Percentiles rank a stretch among this genome's conserved stretches.
Conservation (phyloP, 1,284 basidiomycete genomes). For the Cutaneotrichosporon sp. region DNA sequence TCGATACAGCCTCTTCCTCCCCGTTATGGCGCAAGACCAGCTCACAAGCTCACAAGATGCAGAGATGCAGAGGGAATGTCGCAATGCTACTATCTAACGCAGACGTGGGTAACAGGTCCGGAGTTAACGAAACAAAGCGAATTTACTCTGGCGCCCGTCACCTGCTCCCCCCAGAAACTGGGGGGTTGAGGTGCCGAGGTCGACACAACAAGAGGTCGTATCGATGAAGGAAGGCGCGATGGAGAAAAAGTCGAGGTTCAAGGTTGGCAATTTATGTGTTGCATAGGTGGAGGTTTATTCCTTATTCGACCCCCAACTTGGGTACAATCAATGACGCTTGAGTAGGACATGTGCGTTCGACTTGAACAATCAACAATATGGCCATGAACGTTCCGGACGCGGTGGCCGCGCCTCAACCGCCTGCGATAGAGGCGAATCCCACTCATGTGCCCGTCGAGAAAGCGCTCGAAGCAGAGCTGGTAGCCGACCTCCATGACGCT, state of each 20-base stretch:
- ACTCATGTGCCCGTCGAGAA: background rate
- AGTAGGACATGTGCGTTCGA: background rate
- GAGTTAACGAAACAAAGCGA: constrained; percentile 3
- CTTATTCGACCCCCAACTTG: background rate
- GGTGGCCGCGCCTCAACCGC: too few species aligned
- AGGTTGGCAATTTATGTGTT: background rate
- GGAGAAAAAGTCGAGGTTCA: background rate
- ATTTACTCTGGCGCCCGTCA: background rate
- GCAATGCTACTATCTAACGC: constrained; percentile 1
- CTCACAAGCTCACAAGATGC: background rate
- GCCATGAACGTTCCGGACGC: background rate
- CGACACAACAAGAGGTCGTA: background rate
- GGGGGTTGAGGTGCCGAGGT: background rate
- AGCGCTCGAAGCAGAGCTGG: constrained; percentile 1
- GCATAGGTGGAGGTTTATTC: background rate
- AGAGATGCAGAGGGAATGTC: background rate
- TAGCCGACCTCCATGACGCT: constrained; percentile 23
- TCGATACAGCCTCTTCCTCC: background rate
- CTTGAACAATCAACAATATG: background rate
- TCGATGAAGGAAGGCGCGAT: background rate
- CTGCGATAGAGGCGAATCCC: too few species aligned
- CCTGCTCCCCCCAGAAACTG: background rate
- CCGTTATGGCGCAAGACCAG: background rate
- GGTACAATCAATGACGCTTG: background rate
- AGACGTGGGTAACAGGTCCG: constrained; percentile 1